Evolutionary conservation across 805 yeast genomes (phyloP), one percentile per base, ranked within the genome.

Genomic region (Yamadazyma takamatsuzukensis): DNA sequence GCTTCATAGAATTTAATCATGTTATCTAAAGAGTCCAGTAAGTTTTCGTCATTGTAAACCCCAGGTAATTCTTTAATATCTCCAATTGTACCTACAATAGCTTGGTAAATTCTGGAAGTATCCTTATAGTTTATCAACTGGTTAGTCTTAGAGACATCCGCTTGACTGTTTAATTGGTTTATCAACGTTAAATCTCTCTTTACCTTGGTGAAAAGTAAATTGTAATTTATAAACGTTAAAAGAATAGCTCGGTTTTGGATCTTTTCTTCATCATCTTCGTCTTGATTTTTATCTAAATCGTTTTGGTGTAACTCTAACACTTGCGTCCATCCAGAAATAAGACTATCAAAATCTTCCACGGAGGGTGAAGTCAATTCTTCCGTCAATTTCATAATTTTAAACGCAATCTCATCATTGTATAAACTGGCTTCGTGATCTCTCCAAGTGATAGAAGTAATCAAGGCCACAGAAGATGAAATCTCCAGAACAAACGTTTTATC

Each of bases 1-100:
- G 71, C 59, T n/a, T 49, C 46, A 54, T 72, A 83, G 40, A 64
- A 76, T 6, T 52, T 48, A 18, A 63, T 59, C 45, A 86, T 59
- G 11, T 68, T 45, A 9, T 64, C 68, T 27, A 93, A 63, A 6
- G 81, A 74, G 5, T 61, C 59, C 40, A 64, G 54, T 34, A 90
- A 67, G 15, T 72, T 79, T 33, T 83, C 93, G 52, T 87, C 95
- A 33, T 85, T 84, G 50, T 83, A 78, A 13, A 90, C 95, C 68
- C 97, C 97, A 0, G 97, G 96, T 32, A 93, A 69, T 39, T 87
- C 95, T 49, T 73, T 67, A 28, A 87, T 59, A 43, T 80, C 81
- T 3, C 58, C 59, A 21, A 81, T 53, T 12, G 83, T 77, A 29
- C 68, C 61, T 9, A 70, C 54, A 23, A 85, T 68, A 6, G 70